Evolutionary conservation across 1,139 yeast species (phyloP), one percentile per base, ranked within the genome.

Genomic region (Suhomyces terraborum): DNA sequence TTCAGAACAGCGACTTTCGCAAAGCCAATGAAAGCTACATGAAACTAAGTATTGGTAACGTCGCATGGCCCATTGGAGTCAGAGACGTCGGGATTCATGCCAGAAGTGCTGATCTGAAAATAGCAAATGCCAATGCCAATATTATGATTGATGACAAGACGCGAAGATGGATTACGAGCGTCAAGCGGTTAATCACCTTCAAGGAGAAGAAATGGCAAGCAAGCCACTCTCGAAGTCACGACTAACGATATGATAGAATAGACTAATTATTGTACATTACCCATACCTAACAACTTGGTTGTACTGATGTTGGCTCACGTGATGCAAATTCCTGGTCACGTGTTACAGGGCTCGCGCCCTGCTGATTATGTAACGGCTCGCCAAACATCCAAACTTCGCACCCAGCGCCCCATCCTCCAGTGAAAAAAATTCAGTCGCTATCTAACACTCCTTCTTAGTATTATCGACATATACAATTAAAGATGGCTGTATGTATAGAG

Each of bases 61-160:
- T 86, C 1, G 93, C 95, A 2, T 88, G 96, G 95, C 96, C 96
- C 2, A 85, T 88, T 48, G 96, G 96, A 26, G 87, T 88, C 8
- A 70, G 81, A 9, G 79, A 80, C 41, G 86, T 88, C 10, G 91
- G 94, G 34, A 87, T 88, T 44, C 96, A 88, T 58, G 84, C 81
- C 29, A 67, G 94, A 45, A 77, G 82, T 49, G 80, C 85, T 14
- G 59, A 61, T 18, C 62, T 56, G 59, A 69, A 64, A 43, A 69
- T 69, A 30, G 58, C 70, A 2, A 50, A 54, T 36, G 77, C 79
- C 52, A 61, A 73, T 16, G 84, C 95, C 12, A 86, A 86, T 58
- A 84, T 88, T 18, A 83, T 88, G 89, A 77, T 80, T 41, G 87
- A 84, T 56, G 95, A 87, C 42, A 66, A 66, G 32, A 85, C 95